Conservation (phyloP, 306 rosid species). For the Aeschynomene evenia region DNA sequence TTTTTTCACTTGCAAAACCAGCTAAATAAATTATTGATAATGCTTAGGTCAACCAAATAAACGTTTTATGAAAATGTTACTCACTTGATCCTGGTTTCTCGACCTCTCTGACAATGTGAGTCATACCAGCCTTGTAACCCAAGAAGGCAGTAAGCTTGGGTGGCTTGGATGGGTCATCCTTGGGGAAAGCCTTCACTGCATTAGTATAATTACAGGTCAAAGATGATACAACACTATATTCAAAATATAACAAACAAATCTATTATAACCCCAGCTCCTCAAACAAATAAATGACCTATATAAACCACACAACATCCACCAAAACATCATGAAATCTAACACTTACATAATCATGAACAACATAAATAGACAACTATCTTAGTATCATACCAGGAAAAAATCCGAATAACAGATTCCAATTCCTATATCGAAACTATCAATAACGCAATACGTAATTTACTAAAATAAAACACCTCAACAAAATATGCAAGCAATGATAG, state of each 20-base stretch:
- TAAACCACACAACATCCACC: neutral
- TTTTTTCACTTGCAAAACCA: too few relatives aligned
- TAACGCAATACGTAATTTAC: neutral
- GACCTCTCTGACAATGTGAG: constrained; percentile 85
- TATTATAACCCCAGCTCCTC: neutral
- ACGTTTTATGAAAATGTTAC: neutral
- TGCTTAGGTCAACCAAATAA: too few relatives aligned
- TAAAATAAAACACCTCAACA: neutral
- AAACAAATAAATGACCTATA: neutral
- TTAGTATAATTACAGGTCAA: neutral
- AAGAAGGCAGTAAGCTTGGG: constrained; percentile 72
- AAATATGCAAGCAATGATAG: neutral
- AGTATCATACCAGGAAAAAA: neutral
- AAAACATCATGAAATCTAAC: too few relatives aligned
- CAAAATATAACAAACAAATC: neutral
- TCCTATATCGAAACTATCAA: too few relatives aligned
- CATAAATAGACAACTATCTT: too few relatives aligned
- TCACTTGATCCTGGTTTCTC: constrained; percentile 86
- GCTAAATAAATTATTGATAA: too few relatives aligned
- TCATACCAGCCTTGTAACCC: constrained; percentile 93
- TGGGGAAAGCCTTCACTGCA: constrained; percentile 91
- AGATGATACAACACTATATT: neutral
- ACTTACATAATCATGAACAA: neutral
- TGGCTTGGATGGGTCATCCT: constrained; percentile 68
- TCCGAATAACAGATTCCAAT: too few relatives aligned